Conservation (phyloP, 352 stramenopile species). For the Phytophthora pseudosyringae region DNA sequence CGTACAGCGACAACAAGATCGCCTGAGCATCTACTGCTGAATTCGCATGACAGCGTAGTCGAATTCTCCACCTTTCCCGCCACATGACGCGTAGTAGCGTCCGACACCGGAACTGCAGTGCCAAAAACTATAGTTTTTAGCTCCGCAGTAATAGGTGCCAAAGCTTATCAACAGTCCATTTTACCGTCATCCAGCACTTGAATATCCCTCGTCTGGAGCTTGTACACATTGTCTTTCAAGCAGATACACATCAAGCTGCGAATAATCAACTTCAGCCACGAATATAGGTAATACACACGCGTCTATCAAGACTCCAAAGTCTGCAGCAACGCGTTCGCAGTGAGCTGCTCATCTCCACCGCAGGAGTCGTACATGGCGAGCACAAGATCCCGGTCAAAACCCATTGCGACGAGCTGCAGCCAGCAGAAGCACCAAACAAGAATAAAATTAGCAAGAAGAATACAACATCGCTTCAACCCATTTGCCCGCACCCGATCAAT, state of each 20-base stretch:
- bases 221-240: too few relatives aligned
- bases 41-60: background rate
- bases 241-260: too few relatives aligned
- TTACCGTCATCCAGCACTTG: background rate
- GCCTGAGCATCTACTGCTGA: constrained; percentile 3
- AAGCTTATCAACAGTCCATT: background rate
- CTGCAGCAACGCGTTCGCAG: constrained; percentile 62
- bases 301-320: constrained; percentile 44
- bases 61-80: background rate
- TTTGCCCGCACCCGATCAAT: constrained; percentile 43
- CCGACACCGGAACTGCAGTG: background rate
- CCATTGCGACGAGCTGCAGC: constrained; percentile 62
- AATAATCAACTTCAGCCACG: background rate
- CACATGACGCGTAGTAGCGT: background rate
- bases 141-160: background rate
- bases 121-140: background rate
- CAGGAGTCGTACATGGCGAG: constrained; percentile 69
- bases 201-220: too few relatives aligned
- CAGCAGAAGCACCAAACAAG: constrained; percentile 4
- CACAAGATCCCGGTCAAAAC: constrained; percentile 62
- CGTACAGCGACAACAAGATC: constrained; percentile 19
- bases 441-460: constrained; percentile 14
- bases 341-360: constrained; percentile 54
- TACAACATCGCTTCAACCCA: background rate
- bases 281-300: background rate